Base-by-base conservation (phyloP, 768 basidiomycete genomes). In the Mycena chlorophos region DNA sequence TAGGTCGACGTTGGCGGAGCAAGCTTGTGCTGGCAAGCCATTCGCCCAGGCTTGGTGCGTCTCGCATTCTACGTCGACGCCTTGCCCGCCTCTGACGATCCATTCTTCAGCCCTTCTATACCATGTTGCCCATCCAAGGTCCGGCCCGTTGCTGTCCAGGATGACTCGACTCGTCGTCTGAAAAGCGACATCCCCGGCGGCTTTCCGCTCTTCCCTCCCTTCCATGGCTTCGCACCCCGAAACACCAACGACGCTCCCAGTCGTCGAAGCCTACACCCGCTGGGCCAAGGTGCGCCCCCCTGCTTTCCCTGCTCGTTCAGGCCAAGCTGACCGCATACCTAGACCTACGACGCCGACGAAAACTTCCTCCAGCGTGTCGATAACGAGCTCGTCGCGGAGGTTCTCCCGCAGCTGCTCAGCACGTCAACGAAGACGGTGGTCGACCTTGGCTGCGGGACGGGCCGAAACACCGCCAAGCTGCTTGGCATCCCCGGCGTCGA, bases 361-460 rank as follows among this genome's bases (percentile, higher is more conserved):
- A 57, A 34, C 22, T 46, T 31, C 31, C 50, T 52, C 37, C 50
- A 19, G 12, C 23, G 10, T 16, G 34, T 46, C 34, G 45, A 37
- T 27, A 10, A 30, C 17, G 42, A 46, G 45, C 17, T 34, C 5
- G 51, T 34, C 4, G 25, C 25, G 37, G 45, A 48, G 28, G 20
- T 25, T 5, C 29, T 47, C 10, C 23, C 6, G 25, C 6, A 5
- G 6, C 27, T 27, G 45, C 39, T 20, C 19, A 20, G 13, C 6
- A 6, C 8, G 39, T 20, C 30, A 6, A 6, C 26, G 17, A 38
- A 57, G 16, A 38, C 27, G 19, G 22, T 57, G 12, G 46, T 57
- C 28, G 56, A 57, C 17, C 47, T 57, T 17, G 56, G 56, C 8
- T 57, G 56, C 26, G 56, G 56, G n/a, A 57, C 56, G 0, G 56